Percentiles rank a stretch among this genome's conserved stretches.
These are phyloP conservation scores for Pinus taeda DNA, from an alignment of 75 land plant species.

Conservation along the genomic window DNA sequence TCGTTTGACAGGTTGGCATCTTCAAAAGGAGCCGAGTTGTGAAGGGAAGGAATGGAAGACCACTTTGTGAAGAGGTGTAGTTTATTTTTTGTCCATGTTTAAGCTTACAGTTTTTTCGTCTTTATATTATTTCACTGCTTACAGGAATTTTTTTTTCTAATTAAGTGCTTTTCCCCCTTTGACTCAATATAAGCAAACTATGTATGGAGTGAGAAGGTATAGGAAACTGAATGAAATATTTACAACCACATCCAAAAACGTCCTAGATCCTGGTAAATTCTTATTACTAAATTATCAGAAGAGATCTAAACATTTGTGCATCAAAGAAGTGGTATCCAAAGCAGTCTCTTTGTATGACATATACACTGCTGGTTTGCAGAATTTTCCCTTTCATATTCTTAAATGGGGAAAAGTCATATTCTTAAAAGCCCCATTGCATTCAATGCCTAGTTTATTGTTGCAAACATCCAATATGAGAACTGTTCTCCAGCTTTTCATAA, in stretches of 20 bases:
- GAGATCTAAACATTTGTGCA: background rate
- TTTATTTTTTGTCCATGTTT: background rate
- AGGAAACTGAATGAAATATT: background rate
- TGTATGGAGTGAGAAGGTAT: background rate
- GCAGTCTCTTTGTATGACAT: background rate
- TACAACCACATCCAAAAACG: background rate
- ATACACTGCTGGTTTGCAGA: background rate
- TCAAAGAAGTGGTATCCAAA: background rate
- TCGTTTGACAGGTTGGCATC: constrained; percentile 65
- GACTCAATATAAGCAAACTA: background rate
- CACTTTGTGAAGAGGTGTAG: constrained; percentile 78
- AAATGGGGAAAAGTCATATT: background rate
- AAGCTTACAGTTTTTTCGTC: background rate
- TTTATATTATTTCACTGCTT: background rate
- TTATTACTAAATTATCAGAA: background rate
- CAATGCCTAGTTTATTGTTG: background rate
- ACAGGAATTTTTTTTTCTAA: background rate
- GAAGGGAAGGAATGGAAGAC: constrained; percentile 77
- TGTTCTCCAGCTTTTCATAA: background rate
- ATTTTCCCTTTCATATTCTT: background rate
- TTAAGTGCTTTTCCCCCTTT: background rate
- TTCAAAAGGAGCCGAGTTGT: constrained; percentile 69
- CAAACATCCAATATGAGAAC: background rate
- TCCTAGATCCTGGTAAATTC: background rate
- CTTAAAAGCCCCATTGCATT: background rate